Conservation (phyloP, 2,329 filamentous ascomycete species). For the Botryotinia globosa region DNA sequence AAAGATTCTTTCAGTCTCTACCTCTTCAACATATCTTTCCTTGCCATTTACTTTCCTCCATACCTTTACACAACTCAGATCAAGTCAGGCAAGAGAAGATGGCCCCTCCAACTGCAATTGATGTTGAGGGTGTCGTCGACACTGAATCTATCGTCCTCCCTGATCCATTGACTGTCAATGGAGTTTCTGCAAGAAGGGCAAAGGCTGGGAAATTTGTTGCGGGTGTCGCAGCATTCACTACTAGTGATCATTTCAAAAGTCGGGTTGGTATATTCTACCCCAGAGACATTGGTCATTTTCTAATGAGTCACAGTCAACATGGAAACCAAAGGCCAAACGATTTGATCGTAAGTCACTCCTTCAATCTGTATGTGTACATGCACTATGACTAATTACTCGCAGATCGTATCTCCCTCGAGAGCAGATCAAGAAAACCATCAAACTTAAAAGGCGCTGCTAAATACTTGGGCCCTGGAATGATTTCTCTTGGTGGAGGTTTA, state of each 20-base stretch:
- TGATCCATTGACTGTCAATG: conserved; percentile 57
- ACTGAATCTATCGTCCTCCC: conserved; percentile 39
- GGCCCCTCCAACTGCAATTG: conserved; percentile 45
- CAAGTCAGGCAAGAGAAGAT: conserved; percentile 21
- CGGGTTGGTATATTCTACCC: conserved; percentile 48
- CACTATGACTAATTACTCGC: conserved; percentile 5
- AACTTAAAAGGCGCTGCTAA: conserved; percentile 48
- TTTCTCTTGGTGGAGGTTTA: conserved; percentile 89
- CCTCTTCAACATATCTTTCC: not conserved
- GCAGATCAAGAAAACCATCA: conserved; percentile 57
- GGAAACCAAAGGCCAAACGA: conserved; percentile 73
- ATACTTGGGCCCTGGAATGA: conserved; percentile 62
- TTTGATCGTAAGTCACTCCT: conserved; percentile 71
- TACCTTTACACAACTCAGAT: not conserved
- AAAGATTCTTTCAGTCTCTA: not conserved
- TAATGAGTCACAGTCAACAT: conserved; percentile 43
- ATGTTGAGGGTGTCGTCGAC: conserved; percentile 44
- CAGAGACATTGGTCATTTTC: not conserved
- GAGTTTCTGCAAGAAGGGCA: conserved; percentile 64
- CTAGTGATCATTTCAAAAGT: conserved; percentile 81
- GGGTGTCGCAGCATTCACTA: conserved; percentile 71
- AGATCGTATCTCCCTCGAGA: conserved; percentile 61
- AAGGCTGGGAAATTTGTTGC: conserved; percentile 71
- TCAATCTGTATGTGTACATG: conserved; percentile 24
- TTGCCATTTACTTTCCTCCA: not conserved